These are phyloP conservation scores for Lobosporangium transversale DNA, from an alignment of 192 early-diverging fungal genomes.

Conservation along the genomic window DNA sequence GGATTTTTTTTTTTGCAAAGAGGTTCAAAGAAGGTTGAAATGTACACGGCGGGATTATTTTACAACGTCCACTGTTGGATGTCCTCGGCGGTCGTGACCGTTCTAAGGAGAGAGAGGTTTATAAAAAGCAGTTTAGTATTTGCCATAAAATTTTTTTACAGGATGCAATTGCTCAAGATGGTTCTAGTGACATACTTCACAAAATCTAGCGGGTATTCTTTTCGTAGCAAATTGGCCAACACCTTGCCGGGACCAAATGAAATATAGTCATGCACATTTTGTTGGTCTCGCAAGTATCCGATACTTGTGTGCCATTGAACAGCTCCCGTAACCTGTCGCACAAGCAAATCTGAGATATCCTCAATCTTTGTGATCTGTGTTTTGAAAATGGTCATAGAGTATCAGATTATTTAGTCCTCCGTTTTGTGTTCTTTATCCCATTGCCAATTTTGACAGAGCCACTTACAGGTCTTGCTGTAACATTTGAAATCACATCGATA, in stretches of 20 bases:
- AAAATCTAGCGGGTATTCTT: slow-evolving; percentile 83
- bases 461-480: slow-evolving; percentile 85
- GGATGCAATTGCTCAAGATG: background rate
- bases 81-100: slow-evolving; percentile 42
- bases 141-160: background rate
- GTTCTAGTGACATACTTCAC: slow-evolving; percentile 60
- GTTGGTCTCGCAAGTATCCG: slow-evolving; percentile 78
- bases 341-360: slow-evolving; percentile 75
- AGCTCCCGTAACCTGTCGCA: slow-evolving; percentile 82
- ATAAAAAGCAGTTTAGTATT: background rate
- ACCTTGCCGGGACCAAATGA: slow-evolving; percentile 88
- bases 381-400: background rate
- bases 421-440: background rate
- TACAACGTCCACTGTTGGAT: slow-evolving; percentile 47
- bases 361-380: slow-evolving; percentile 54
- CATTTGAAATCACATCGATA: slow-evolving; percentile 93
- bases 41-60: slow-evolving; percentile 4
- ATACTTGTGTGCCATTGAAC: slow-evolving; percentile 92
- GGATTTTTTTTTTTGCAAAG: no score
- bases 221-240: slow-evolving; percentile 87
- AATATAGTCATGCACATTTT: slow-evolving; percentile 77
- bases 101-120: slow-evolving; percentile 17
- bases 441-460: background rate
- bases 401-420: background rate
- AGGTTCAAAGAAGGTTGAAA: no score